Conservation (phyloP, 441 rosid species). For the Biscutella auriculata region DNA sequence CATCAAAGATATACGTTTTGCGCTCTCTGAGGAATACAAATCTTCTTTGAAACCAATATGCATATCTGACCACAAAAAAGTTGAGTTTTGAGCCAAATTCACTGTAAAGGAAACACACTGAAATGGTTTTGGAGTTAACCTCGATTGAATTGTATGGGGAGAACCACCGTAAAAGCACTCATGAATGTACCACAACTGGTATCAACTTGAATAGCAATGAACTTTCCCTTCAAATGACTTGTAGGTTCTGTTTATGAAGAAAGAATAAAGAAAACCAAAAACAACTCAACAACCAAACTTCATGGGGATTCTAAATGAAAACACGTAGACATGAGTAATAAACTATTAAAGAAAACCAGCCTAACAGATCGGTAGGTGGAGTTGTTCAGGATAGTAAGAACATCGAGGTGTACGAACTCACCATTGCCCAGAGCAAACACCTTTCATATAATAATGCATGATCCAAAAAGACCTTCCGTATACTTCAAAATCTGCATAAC, state of each 20-base stretch:
- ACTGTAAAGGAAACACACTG: neutral
- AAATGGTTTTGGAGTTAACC: conserved; percentile 32
- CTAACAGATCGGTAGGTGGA: neutral
- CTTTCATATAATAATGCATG: conserved; percentile 95
- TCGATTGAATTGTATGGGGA: conserved; percentile 58
- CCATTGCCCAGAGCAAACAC: conserved; percentile 99
- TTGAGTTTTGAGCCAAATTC: neutral
- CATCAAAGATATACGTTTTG: conserved; percentile 73
- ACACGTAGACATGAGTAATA: neutral
- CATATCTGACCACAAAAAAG: neutral
- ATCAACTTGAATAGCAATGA: conserved; percentile 68
- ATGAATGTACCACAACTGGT: conserved; percentile 82
- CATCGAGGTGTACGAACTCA: conserved; percentile 28
- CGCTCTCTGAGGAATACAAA: conserved; percentile 69
- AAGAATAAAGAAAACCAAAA: neutral
- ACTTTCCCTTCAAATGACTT: neutral
- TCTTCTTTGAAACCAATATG: conserved; percentile 96
- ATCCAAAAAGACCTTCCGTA: conserved; percentile 95
- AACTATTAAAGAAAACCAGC: neutral
- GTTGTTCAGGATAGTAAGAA: neutral
- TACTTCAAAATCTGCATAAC: conserved; percentile 62
- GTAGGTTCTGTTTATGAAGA: neutral
- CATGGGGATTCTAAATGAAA: neutral
- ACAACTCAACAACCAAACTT: neutral
- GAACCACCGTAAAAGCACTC: conserved; percentile 87